These are phyloP conservation scores for Entonaema liquescens DNA, from an alignment of 495 filamentous ascomycete species.

Conservation along the genomic window DNA sequence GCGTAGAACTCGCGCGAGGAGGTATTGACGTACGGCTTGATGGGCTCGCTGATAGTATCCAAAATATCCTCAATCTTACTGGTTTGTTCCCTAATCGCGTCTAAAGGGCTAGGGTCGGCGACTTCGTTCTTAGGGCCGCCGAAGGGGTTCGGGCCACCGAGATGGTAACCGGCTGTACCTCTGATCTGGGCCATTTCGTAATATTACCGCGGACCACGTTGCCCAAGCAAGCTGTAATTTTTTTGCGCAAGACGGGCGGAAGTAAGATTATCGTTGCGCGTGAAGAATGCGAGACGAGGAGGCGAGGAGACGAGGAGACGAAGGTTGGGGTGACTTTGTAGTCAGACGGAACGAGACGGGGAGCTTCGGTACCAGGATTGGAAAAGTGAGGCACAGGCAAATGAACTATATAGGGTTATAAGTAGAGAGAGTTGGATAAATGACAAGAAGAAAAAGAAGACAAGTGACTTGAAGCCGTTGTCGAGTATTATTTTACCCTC, in stretches of 20 bases:
- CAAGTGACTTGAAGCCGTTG: neutral
- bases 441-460: neutral
- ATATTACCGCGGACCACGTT: constrained; percentile 18
- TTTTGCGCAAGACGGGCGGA: constrained; percentile 20
- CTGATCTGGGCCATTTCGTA: constrained; percentile 88
- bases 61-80: constrained; percentile 97
- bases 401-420: neutral
- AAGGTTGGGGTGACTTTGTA: neutral
- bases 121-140: constrained; percentile 65
- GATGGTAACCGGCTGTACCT: constrained; percentile 95
- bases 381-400: constrained; percentile 1
- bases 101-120: constrained; percentile 85
- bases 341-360: constrained; percentile 5
- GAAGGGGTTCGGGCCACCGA: constrained; percentile 79
- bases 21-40: constrained; percentile 85
- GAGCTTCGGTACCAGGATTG: neutral
- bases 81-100: constrained; percentile 90
- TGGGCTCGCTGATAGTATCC: constrained; percentile 86
- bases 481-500: neutral
- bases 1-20: neutral
- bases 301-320: neutral
- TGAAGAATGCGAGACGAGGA: constrained; percentile 9
- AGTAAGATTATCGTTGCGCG: neutral
- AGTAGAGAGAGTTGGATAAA: neutral
- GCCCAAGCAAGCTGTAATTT: constrained; percentile 36